phyloP scores from a whole-genome alignment of 1,284 basidiomycete species.

The Papiliotrema nemorosa region DNA sequence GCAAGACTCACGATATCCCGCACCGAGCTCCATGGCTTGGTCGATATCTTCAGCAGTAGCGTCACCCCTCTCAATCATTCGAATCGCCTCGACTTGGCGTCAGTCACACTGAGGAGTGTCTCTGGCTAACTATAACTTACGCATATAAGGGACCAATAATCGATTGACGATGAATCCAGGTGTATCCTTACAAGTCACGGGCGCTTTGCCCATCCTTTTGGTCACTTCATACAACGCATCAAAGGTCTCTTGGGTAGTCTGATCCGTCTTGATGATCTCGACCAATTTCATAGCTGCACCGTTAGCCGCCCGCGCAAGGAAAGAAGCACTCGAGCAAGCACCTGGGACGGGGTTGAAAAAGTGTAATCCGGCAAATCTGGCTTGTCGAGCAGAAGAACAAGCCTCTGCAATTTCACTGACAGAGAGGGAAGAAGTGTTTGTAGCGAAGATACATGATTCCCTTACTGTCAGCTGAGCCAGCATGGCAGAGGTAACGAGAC shows the following conservation, averaged over 20 bases:
- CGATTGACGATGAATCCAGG: conserved; percentile 58
- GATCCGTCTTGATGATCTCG: conserved; percentile 54
- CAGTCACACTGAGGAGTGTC: neutral
- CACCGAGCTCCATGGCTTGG: conserved; percentile 60
- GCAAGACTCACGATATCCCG: conserved; percentile 51
- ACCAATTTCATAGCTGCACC: conserved; percentile 57
- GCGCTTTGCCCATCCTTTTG: conserved; percentile 54
- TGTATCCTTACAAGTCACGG: conserved; percentile 57
- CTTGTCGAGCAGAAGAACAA: conserved; percentile 43
- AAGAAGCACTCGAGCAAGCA: conserved; percentile 5
- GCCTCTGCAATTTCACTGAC: conserved; percentile 55
- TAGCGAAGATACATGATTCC: conserved; percentile 54
- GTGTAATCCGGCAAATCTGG: conserved; percentile 55
- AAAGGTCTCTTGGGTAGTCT: conserved; percentile 53
- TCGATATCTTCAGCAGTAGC: conserved; percentile 58
- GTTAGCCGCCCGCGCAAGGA: neutral
- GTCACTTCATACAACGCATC: conserved; percentile 53
- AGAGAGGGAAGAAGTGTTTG: conserved; percentile 57
- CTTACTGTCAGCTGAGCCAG: conserved; percentile 4
- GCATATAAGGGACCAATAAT: conserved; percentile 55
- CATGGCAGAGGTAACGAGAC: neutral
- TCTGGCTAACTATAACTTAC: conserved; percentile 19
- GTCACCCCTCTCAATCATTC: conserved; percentile 59
- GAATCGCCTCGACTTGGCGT: conserved; percentile 54
- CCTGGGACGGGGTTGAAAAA: conserved; percentile 54